Evolutionary conservation across 2,329 filamentous ascomycete species (phyloP), one percentile per base, ranked within the genome.

Genomic region (Botrytis fabae): DNA sequence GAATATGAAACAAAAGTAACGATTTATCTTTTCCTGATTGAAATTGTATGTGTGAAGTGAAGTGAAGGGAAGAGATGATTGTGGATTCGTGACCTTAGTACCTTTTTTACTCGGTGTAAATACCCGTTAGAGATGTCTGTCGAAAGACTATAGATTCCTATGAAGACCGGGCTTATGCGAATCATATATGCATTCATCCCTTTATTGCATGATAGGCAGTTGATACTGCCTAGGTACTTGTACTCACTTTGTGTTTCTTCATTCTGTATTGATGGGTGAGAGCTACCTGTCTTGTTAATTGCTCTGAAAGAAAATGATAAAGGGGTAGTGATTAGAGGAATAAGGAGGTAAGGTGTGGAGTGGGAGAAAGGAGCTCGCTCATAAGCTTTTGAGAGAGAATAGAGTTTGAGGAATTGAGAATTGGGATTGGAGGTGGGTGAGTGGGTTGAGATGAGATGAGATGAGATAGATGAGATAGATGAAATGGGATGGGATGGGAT

Each of bases 1-100:
- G 65, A 57, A 57, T 25, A 68, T 22, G 48, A 68, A 57, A 57
- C 42, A 32, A 57, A 68, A 68, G 65, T 44, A 68, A 68, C 65
- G 38, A 57, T 25, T 42, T 68, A 25, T 57, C 35, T 16, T 20
- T 16, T 25, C 10, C 28, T 51, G 28, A 61, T 8, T 20, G 20
- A 22, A n/a, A 40, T 40, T 18, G 14, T 4, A 4, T 62, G 12
- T 62, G 12, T 42, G 35, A 40, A 28, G n/a, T 57, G 14, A 28
- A 62, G 6, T 59, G 54, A 57, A 28, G 8, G 16, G 35, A 61
- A n/a, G 7, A 16, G 35, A n/a, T 40, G 35, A n/a, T 40, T 40
- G 22, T 62, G 35, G 14, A 40, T 42, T n/a, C 2, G 38, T 40
- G 9, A n/a, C 20, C 14, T n/a, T 16, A 8, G 38, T 38, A 38